Base-by-base conservation (phyloP, 164 flowering plant species). In the Tetrastigma voinierianum region DNA sequence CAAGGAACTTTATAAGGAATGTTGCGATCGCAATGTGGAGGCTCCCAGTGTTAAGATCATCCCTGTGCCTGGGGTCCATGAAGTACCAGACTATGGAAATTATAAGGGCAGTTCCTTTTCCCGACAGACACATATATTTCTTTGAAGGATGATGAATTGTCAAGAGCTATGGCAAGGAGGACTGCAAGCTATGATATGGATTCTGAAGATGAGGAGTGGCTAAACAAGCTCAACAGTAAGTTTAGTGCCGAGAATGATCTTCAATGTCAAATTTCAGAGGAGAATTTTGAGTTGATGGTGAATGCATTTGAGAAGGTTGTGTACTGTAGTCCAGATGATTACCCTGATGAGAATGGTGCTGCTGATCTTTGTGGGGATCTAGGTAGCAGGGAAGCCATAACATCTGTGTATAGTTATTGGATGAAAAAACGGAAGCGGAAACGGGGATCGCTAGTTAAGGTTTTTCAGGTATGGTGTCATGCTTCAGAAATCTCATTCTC, bases 191-290 rank as follows among this genome's bases (percentile, higher is more conserved):
- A 95, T 79, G 98, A 95, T 59, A 76, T 87, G 79, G 96, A 92
- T 69, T 84, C 91, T 61, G 98, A 79, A 20, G 98, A 95, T 76
- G 98, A 90, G 63, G 83, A 77, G 43, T 92, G 90, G 90, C 80
- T 95, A 10, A 74, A 69, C 18, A 76, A 74, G 66, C 76, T 85
- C 64, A 92, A 90, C 73, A 21, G 19, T 53, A 81, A 68, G 46
- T 40, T 46, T 52, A 19, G 6, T 60, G 75, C 58, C n/a, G n/a
- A 69, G 47, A 70, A 61, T 74, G 78, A 67, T 25, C 46, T 10
- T 57, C 46, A 32, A 14, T 70, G 78, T 43, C 70, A 17, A 71
- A 69, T 94, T 65, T 76, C 83, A 13, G 82, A 62, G 60, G 90
- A 86, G 46, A 72, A 44, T 23, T 92, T 95, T 79, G 98, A 95